Evolutionary conservation across 1,284 basidiomycete species (phyloP).

Genomic region (Pascua sp.): DNA sequence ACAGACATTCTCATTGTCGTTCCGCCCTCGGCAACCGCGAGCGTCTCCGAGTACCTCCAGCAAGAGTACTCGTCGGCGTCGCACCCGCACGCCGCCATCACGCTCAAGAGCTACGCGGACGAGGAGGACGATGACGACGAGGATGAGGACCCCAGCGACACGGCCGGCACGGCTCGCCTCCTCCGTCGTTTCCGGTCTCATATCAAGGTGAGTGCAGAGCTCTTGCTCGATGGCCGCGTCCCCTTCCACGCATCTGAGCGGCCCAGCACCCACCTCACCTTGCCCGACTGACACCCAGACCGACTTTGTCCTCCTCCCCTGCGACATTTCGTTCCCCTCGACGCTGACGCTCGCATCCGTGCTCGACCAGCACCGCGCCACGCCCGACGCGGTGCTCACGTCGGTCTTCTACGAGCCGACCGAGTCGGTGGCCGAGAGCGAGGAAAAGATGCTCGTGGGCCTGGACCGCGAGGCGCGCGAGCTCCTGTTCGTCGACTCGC

Average conservation of each 20-base stretch:
- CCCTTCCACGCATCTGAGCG: too few species aligned
- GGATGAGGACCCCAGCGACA: constrained; percentile 20
- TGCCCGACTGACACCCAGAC: too few species aligned
- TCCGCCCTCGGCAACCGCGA: constrained; percentile 66
- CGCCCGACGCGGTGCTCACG: constrained; percentile 66
- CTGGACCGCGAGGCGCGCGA: constrained; percentile 55
- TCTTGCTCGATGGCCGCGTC: too few species aligned
- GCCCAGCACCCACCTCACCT: neutral
- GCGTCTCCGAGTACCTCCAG: constrained; percentile 72
- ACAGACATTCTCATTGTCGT: constrained; percentile 81
- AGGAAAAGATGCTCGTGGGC: constrained; percentile 43
- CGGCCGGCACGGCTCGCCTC: constrained; percentile 45
- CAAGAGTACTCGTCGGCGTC: constrained; percentile 33
- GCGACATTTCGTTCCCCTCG: constrained; percentile 79
- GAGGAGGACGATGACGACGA: constrained; percentile 45
- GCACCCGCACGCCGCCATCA: constrained; percentile 31
- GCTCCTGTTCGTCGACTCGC: constrained; percentile 64
- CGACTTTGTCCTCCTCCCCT: constrained; percentile 87
- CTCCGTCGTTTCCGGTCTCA: constrained; percentile 41
- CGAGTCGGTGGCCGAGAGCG: constrained; percentile 51
- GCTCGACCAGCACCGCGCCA: constrained; percentile 78
- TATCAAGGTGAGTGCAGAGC: constrained; percentile 34
- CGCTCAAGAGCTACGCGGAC: constrained; percentile 29
- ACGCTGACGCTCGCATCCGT: constrained; percentile 65
- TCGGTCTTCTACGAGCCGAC: constrained; percentile 68